Conservation (phyloP, 2,329 filamentous ascomycete genomes). For the Aspergillus alliaceus region DNA sequence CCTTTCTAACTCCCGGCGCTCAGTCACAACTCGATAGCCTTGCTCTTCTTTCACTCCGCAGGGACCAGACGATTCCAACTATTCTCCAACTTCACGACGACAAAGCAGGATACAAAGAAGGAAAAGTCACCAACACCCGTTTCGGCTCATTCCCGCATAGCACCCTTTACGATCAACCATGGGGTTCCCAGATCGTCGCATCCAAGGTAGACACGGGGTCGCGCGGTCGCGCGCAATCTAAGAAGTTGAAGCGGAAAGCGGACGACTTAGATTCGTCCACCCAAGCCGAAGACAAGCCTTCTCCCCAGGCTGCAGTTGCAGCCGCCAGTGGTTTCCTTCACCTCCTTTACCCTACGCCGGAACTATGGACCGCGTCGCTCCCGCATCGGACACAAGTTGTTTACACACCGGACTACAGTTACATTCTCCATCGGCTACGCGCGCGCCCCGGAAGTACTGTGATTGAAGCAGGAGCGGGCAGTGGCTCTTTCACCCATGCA, state of each 20-base stretch:
- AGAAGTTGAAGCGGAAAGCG: constrained; percentile 53
- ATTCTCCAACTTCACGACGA: constrained; percentile 64
- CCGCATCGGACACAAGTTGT: constrained; percentile 55
- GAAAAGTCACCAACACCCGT: constrained; percentile 81
- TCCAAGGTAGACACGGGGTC: constrained; percentile 90
- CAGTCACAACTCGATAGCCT: constrained; percentile 65
- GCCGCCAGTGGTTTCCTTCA: constrained; percentile 51
- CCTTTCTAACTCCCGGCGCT: constrained; percentile 73
- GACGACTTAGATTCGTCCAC: constrained; percentile 39
- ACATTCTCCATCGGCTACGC: constrained; percentile 50
- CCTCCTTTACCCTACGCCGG: constrained; percentile 50
- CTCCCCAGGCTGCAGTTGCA: constrained; percentile 31
- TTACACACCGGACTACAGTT: constrained; percentile 56
- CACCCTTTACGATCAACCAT: constrained; percentile 73
- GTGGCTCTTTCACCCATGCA: constrained; percentile 54
- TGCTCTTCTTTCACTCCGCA: constrained; percentile 82
- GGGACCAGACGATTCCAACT: constrained; percentile 78
- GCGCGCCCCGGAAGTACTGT: constrained; percentile 47
- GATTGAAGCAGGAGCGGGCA: constrained; percentile 54
- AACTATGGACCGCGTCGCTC: constrained; percentile 52
- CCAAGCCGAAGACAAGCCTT: constrained; percentile 18
- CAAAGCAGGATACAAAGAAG: constrained; percentile 71
- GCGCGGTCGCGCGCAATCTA: constrained; percentile 74
- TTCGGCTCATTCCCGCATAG: constrained; percentile 89
- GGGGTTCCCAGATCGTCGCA: constrained; percentile 89